Percentiles rank a stretch among this genome's conserved stretches.
These are phyloP conservation scores for Aspergillus cristatus DNA, from an alignment of 495 filamentous ascomycete species.

Conservation along the genomic window DNA sequence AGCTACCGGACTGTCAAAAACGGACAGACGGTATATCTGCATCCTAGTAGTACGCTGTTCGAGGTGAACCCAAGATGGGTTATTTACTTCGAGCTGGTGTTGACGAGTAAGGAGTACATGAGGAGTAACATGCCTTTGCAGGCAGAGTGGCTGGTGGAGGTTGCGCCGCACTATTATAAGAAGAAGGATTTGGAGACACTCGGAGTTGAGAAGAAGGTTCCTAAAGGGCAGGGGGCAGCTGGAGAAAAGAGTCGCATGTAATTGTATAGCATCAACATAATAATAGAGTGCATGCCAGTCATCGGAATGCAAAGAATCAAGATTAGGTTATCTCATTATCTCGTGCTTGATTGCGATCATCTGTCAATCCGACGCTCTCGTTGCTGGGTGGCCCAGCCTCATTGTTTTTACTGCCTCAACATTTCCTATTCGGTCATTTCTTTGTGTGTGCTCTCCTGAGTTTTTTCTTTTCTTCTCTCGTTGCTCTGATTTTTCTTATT, in stretches of 20 bases:
- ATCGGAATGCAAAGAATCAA: no score
- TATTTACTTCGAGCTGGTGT: conserved; percentile 84
- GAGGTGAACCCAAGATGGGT: conserved; percentile 81
- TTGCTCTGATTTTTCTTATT: no score
- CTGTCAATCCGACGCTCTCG: no score
- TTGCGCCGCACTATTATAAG: conserved; percentile 93
- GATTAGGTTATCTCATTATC: no score
- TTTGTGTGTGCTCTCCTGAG: no score
- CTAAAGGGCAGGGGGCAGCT: conserved; percentile 47
- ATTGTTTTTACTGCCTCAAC: no score
- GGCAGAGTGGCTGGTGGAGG: conserved; percentile 79
- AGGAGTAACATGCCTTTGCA: conserved; percentile 77
- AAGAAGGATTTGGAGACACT: conserved; percentile 81
- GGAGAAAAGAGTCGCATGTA: conserved; percentile 38
- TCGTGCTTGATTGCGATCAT: no score
- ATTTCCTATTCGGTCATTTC: no score
- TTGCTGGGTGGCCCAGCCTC: no score
- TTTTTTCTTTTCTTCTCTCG: no score
- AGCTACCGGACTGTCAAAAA: conserved; percentile 95
- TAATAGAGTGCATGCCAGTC: no score
- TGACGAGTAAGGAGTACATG: conserved; percentile 94
- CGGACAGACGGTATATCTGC: conserved; percentile 78
- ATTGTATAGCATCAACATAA: no score
- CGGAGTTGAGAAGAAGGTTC: conserved; percentile 71
- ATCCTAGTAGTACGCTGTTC: conserved; percentile 76